Evolutionary conservation across 345 rosid genomes (phyloP).

Genomic region (Aquilaria yunnanensis): DNA sequence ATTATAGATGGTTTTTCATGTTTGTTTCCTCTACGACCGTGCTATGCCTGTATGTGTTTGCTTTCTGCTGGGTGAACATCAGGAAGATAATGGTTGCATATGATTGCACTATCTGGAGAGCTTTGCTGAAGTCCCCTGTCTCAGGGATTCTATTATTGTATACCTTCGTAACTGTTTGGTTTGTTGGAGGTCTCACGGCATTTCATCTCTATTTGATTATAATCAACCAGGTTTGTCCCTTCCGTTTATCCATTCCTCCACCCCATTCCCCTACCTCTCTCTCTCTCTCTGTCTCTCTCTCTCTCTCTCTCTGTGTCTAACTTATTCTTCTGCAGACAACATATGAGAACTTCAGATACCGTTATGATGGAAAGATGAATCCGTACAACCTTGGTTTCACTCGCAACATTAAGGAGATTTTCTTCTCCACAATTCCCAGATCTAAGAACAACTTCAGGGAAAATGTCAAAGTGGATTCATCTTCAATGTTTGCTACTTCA

Average conservation of each 20-base stretch:
- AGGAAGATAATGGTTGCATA: slow-evolving; percentile 46
- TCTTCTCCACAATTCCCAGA: slow-evolving; percentile 46
- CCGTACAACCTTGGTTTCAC: slow-evolving; percentile 53
- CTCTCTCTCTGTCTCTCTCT: not conserved
- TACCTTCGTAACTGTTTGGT: slow-evolving; percentile 67
- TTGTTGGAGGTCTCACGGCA: slow-evolving; percentile 87
- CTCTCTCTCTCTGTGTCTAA: not conserved
- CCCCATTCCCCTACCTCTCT: not conserved
- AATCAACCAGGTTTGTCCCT: slow-evolving; percentile 64
- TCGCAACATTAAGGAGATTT: slow-evolving; percentile 35
- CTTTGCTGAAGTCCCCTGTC: slow-evolving; percentile 61
- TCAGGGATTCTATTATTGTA: slow-evolving; percentile 72
- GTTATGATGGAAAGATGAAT: slow-evolving; percentile 59
- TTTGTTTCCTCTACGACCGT: slow-evolving; percentile 82
- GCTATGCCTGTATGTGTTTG: slow-evolving; percentile 75
- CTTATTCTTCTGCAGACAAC: slow-evolving; percentile 60
- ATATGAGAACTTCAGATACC: slow-evolving; percentile 74
- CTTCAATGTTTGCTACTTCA: slow-evolving; percentile 25
- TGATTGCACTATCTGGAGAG: slow-evolving; percentile 50
- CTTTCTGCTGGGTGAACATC: slow-evolving; percentile 73
- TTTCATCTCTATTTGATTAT: slow-evolving; percentile 80
- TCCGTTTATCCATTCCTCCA: slow-evolving; percentile 2
- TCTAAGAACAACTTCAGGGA: slow-evolving; percentile 55
- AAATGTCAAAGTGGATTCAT: slow-evolving; percentile 33
- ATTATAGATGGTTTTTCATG: slow-evolving; percentile 94